Percentiles rank a stretch among this genome's conserved stretches.
phyloP scores from a whole-genome alignment of 495 filamentous ascomycete species.

The Rhizodiscina lignyota region DNA sequence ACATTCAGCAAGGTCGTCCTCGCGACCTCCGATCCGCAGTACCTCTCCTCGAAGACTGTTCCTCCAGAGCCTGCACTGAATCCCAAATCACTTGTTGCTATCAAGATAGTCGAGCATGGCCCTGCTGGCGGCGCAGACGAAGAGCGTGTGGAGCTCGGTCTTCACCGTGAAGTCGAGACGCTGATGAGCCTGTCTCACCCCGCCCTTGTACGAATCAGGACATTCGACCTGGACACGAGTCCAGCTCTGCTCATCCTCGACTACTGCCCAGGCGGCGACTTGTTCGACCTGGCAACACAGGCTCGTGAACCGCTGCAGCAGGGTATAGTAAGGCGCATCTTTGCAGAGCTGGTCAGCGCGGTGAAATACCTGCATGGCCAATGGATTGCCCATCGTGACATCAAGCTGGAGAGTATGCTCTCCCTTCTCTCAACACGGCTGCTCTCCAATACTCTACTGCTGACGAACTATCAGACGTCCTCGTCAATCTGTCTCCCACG shows the following conservation, averaged over 20 bases:
- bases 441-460: conserved; percentile 3
- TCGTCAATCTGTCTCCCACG: conserved; percentile 77
- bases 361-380: conserved; percentile 69
- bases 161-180: conserved; percentile 90
- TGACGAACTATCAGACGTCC: conserved; percentile 7
- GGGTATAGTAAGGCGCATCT: conserved; percentile 63
- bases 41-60: conserved; percentile 15
- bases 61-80: conserved; percentile 18
- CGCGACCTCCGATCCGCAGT: conserved; percentile 43
- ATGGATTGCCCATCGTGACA: conserved; percentile 87
- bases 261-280: conserved; percentile 85
- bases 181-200: conserved; percentile 76
- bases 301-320: conserved; percentile 47
- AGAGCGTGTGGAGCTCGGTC: conserved; percentile 73
- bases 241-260: conserved; percentile 72
- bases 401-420: conserved; percentile 87
- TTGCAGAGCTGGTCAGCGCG: conserved; percentile 73
- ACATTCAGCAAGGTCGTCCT: conserved; percentile 91
- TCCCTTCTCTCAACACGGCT: conserved; percentile 3
- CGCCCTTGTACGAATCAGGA: conserved; percentile 74
- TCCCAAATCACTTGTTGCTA: conserved; percentile 63
- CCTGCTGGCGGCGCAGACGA: conserved; percentile 82
- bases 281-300: conserved; percentile 78
- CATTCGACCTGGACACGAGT: conserved; percentile 58
- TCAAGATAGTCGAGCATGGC: conserved; percentile 90